These are phyloP conservation scores for Auxenochlorella protothecoides DNA, from an alignment of 139 green algal species.

Conservation along the genomic window DNA sequence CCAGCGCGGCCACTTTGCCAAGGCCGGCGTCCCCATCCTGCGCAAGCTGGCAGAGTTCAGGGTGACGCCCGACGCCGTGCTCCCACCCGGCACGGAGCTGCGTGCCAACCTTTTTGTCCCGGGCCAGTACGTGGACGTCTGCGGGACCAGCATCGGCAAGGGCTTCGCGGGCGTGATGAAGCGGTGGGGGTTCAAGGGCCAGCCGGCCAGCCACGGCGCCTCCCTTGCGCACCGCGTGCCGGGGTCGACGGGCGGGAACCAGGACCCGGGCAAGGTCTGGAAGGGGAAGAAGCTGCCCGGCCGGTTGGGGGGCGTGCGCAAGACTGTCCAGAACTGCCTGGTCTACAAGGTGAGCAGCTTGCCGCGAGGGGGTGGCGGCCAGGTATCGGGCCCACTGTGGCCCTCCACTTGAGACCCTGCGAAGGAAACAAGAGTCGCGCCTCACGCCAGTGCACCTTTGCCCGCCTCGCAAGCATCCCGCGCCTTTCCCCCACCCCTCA, in stretches of 20 bases:
- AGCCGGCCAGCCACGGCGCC: slow-evolving; percentile 80
- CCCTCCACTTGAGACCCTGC: no score
- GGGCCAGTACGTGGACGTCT: slow-evolving; percentile 90
- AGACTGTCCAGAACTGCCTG: slow-evolving; percentile 62
- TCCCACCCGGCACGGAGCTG: slow-evolving; percentile 74
- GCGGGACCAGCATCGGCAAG: slow-evolving; percentile 83
- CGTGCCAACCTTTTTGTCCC: slow-evolving; percentile 75
- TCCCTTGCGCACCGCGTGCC: slow-evolving; percentile 63
- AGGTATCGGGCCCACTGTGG: no score
- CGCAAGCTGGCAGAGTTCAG: slow-evolving; percentile 74
- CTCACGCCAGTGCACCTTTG: no score
- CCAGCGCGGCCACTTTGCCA: slow-evolving; percentile 17
- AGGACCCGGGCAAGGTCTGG: slow-evolving; percentile 81
- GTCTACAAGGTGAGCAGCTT: neutral
- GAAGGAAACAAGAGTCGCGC: no score
- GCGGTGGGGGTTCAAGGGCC: slow-evolving; percentile 78
- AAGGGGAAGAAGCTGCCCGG: slow-evolving; percentile 98
- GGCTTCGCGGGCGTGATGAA: slow-evolving; percentile 96
- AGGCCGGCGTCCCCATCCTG: slow-evolving; percentile 53
- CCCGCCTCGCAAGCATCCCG: no score
- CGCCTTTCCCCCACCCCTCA: neutral
- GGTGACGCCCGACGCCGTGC: slow-evolving; percentile 67
- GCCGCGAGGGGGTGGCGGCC: no score
- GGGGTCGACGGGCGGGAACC: slow-evolving; percentile 49
- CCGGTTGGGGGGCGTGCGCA: slow-evolving; percentile 70